phyloP scores from a whole-genome alignment of 108 stramenopile genomes.

The Pseudonitzschia pungens region DNA sequence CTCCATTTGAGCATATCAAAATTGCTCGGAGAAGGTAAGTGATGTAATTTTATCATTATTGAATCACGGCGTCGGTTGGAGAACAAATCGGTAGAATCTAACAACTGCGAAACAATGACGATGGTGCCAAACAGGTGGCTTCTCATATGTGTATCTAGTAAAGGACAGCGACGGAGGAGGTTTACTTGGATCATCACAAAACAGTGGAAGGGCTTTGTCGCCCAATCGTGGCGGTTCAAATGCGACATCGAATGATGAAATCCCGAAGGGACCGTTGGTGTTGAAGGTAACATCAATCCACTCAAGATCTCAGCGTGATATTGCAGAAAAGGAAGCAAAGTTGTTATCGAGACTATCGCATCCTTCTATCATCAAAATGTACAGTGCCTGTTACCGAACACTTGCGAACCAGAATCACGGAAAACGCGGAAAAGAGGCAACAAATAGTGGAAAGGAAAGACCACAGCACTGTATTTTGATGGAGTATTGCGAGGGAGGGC shows the following conservation, averaged over 20 bases:
- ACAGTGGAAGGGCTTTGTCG: constrained; percentile 5
- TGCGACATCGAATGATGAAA: constrained; percentile 15
- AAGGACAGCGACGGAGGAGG: constrained; percentile 43
- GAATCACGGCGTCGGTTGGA: neutral
- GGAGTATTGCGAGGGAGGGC: constrained; percentile 93
- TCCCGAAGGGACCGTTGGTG: constrained; percentile 46
- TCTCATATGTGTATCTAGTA: constrained; percentile 92
- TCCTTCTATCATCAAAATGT: constrained; percentile 70
- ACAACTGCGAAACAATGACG: constrained; percentile 2
- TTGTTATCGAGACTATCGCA: constrained; percentile 63
- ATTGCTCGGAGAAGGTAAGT: constrained; percentile 85
- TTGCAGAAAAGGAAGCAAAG: constrained; percentile 89
- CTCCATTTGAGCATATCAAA: constrained; percentile 46
- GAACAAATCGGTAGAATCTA: neutral
- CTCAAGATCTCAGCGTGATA: constrained; percentile 63
- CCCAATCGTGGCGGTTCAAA: constrained; percentile 34
- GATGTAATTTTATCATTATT: neutral
- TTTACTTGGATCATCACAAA: constrained; percentile 22
- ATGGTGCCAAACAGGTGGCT: constrained; percentile 56
- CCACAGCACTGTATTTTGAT: constrained; percentile 88
- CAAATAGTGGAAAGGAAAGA: constrained; percentile 32
- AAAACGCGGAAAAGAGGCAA: constrained; percentile 18
- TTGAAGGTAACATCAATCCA: constrained; percentile 84
- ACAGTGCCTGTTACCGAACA: constrained; percentile 58
- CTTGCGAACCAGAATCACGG: neutral